Base-by-base conservation (phyloP, 1,139 yeast species). In the Starmera stellimalicola region DNA sequence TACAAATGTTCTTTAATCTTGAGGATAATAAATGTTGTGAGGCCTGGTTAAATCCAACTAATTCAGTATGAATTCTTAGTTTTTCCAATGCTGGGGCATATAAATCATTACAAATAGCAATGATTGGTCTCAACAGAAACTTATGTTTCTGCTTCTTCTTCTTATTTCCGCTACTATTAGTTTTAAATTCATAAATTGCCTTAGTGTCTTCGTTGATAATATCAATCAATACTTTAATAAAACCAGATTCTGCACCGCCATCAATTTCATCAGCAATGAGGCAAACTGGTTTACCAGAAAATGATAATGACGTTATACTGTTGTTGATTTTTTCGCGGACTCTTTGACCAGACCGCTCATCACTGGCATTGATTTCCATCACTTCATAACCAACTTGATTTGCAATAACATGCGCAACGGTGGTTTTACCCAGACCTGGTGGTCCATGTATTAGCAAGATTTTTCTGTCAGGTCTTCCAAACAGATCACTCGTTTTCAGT, bases 361-460 rank as follows among this genome's bases (percentile, higher is more conserved):
- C 95, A 45, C 94, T 78, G 1, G 98, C 96, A 57, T 91, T 91
- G 43, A 88, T 68, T 51, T 91, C 98, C 47, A 82, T 70, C 0
- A 83, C 72, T 32, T 76, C 73, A 52, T 81, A 91, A 0, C 95
- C 94, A 31, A 83, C 71, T 43, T 84, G 95, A 33, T 68, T 69
- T 5, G 95, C 94, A 26, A 87, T 69, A 2, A 85, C 70, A 53
- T 88, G 95, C 0, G 93, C 87, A 3, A 87, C 78, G 0, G 94
- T 75, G 0, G 98, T 91, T 54, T 91, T 91, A 6, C 98, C 98
- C n/a, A 83, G 69, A 1, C 98, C 98, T 1, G 95, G 88, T 0
- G 96, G 94, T 0, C 98, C 98, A 52, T 81, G 85, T 3, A 91
- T 69, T 32, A 91, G 60, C 26, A 91, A 53, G 1, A 91, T 66